phyloP scores from a whole-genome alignment of 345 rosid genomes.

The Corchorus capsularis region DNA sequence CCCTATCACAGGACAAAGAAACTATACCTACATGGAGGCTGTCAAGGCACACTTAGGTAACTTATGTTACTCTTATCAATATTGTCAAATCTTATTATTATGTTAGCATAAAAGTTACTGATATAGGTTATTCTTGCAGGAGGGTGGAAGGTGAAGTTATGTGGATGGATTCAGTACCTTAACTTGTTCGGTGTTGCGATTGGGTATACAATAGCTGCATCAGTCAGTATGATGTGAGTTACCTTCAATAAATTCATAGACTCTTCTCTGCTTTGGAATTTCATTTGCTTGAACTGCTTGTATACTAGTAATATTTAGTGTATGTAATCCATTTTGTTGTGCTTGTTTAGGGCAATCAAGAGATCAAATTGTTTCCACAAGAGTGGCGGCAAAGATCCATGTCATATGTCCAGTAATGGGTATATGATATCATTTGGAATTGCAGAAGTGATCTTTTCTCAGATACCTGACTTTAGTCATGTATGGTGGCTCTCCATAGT shows the following conservation, averaged over 20 bases:
- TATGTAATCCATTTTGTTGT: not conserved
- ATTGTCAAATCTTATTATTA: not conserved
- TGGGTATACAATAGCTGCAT: constrained; percentile 44
- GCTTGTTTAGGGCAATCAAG: constrained; percentile 62
- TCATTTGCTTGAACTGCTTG: not conserved
- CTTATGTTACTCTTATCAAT: not conserved
- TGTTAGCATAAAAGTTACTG: not conserved
- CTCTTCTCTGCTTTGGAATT: not conserved
- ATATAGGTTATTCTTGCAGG: constrained; percentile 10
- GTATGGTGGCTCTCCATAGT: constrained; percentile 84
- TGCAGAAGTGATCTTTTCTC: constrained; percentile 70
- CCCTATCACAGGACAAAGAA: constrained; percentile 36
- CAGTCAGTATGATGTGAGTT: constrained; percentile 36
- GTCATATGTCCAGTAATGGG: constrained; percentile 73
- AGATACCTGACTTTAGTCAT: constrained; percentile 81
- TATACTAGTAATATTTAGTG: not conserved
- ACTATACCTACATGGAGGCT: constrained; percentile 38
- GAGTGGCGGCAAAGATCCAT: constrained; percentile 65
- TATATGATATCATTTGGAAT: constrained; percentile 79
- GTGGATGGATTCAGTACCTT: constrained; percentile 30
- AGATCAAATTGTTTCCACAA: constrained; percentile 80
- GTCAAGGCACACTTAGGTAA: constrained; percentile 36
- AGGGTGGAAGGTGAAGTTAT: constrained; percentile 23
- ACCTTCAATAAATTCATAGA: not conserved
- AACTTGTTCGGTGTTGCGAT: constrained; percentile 34